Percentiles rank a stretch among this genome's conserved stretches.
Evolutionary conservation across 768 basidiomycete species (phyloP).

Genomic region (Collybia nuda): DNA sequence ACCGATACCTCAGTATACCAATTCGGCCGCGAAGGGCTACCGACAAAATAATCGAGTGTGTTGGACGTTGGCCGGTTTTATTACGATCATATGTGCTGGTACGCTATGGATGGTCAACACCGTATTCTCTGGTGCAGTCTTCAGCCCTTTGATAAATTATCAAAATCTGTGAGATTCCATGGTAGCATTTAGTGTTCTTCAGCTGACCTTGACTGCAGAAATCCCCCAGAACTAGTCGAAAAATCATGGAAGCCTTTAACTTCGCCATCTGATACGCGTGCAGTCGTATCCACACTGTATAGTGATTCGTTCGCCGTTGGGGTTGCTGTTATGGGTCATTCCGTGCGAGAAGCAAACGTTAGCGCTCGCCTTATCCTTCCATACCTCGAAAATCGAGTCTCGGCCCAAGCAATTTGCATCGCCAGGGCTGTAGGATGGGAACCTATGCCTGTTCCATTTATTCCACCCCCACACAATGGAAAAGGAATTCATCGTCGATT

Average conservation of each 20-base stretch:
- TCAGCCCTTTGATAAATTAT: constrained; percentile 20
- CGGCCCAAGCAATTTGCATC: constrained; percentile 36
- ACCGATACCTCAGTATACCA: no score
- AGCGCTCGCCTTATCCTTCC: constrained; percentile 23
- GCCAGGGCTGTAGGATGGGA: constrained; percentile 37
- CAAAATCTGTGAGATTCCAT: constrained; percentile 20
- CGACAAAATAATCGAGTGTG: no score
- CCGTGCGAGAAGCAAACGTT: constrained; percentile 19
- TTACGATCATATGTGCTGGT: no score
- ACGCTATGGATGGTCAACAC: no score
- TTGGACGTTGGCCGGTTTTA: no score
- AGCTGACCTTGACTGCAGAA: constrained; percentile 5
- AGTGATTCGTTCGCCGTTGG: constrained; percentile 26
- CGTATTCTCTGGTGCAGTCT: no score
- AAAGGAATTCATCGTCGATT: constrained; percentile 33
- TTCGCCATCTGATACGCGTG: constrained; percentile 11
- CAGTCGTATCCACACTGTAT: constrained; percentile 26
- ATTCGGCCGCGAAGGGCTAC: no score
- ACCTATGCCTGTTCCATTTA: constrained; percentile 28
- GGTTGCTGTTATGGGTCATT: constrained; percentile 27
- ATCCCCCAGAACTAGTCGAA: constrained; percentile 13
- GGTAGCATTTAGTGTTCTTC: background rate
- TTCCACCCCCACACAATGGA: constrained; percentile 37
- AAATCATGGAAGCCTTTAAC: background rate
- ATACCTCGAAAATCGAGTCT: constrained; percentile 27